Base-by-base conservation (phyloP, 1,284 basidiomycete genomes). In the Ustilago cynodontis region DNA sequence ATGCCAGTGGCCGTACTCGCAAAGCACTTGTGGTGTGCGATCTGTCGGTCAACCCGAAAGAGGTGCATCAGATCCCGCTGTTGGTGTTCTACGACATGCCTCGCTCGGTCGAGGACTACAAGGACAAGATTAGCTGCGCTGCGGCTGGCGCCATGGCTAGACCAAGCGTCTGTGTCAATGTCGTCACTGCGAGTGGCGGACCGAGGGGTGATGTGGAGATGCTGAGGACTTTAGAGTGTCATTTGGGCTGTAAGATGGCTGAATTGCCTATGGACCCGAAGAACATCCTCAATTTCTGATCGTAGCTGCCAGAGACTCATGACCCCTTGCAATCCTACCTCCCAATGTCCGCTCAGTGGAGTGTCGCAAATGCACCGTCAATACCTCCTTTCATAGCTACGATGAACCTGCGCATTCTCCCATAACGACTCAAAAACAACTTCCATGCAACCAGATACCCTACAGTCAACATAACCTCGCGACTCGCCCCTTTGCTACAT, bases 121-220 rank as follows among this genome's bases (percentile, higher is more conserved):
- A 94, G 41, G 93, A 94, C 41, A 79, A 72, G 92, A 93, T 81
- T 47, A 89, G 75, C n/a, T 39, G 56, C 78, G 91, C 92, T 33
- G 91, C 93, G 52, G 92, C 93, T 56, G 91, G 93, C 73, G 92
- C 92, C 41, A 90, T 91, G 65, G 93, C 89, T 51, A 91, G 93
- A 65, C 91, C 93, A 59, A 93, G 94, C 57, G 93, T 97, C 47
- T 90, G 97, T 71, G 90, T 97, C 83, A 96, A 95, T 85, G 95
- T 97, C 82, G 95, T 98, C 67, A 97, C 95, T 66, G 95, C 95
- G 50, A 94, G 94, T 2, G 95, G 95, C 37, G 95, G 95, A 51
- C 77, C 78, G 13, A 56, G 79, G 14, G 82, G 81, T 24, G 95
- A 98, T 86, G 94, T 98, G 54, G 95, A 98, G 88, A 97, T 97